These are phyloP conservation scores for Calonectria montana DNA, from an alignment of 2,329 filamentous ascomycete genomes.

Conservation along the genomic window DNA sequence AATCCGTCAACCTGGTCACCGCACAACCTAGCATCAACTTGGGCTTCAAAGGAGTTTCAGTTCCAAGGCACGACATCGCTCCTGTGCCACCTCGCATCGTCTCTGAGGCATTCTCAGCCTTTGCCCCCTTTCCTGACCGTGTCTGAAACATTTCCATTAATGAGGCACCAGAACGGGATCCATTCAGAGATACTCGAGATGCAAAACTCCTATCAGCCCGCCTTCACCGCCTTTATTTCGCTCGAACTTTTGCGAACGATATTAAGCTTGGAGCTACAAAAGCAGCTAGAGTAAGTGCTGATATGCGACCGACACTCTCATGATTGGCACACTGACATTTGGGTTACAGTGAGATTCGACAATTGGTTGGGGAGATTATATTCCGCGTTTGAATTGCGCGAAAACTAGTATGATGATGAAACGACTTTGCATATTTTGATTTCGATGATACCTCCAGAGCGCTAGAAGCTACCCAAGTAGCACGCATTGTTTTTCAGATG, in stretches of 20 bases:
- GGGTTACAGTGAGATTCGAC: conserved; percentile 8
- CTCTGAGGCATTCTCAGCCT: conserved; percentile 14
- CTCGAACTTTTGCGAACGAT: conserved; percentile 22
- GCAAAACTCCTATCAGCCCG: conserved; percentile 15
- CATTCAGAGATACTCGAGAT: conserved; percentile 14
- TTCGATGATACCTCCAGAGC: not conserved
- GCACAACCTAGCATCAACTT: conserved; percentile 4
- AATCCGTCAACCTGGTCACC: not conserved
- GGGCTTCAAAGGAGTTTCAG: conserved; percentile 14
- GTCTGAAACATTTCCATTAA: conserved; percentile 12
- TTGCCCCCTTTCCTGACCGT: conserved; percentile 17
- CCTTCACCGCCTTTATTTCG: conserved; percentile 21
- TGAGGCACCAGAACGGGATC: not conserved
- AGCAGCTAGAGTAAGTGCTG: conserved; percentile 19
- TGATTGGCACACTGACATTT: not conserved
- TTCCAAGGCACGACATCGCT: conserved; percentile 19
- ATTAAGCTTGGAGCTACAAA: conserved; percentile 24
- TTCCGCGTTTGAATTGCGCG: not conserved
- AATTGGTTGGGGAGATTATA: conserved; percentile 7
- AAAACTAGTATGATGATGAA: not conserved
- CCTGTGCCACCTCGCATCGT: conserved; percentile 22
- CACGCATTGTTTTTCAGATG: not conserved
- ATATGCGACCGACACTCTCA: not conserved
- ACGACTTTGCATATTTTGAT: not conserved
- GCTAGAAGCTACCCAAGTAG: not conserved